These are phyloP conservation scores for Blastobotrys chiropterorum DNA, from an alignment of 805 yeast species.

Conservation along the genomic window DNA sequence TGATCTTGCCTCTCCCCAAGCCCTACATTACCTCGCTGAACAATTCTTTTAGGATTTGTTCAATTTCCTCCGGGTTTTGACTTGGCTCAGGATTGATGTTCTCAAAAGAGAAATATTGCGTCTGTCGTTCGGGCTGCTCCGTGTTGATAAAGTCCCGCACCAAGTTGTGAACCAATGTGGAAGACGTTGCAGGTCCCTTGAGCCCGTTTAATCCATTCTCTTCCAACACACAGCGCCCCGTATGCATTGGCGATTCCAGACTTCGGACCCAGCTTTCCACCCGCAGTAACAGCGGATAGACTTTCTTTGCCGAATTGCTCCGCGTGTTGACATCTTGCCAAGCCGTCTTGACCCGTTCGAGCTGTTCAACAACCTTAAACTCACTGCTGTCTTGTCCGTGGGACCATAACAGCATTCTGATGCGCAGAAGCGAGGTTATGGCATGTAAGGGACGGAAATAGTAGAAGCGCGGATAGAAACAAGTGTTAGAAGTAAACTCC, in stretches of 20 bases:
- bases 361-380: conserved; percentile 23
- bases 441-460: conserved; percentile 20
- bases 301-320: background rate
- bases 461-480: conserved; percentile 14
- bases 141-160: background rate
- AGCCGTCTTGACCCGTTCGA: conserved; percentile 18
- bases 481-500: background rate
- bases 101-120: background rate
- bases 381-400: conserved; percentile 16
- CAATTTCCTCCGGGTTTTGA: background rate
- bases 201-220: background rate
- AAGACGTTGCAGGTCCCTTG: background rate
- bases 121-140: background rate
- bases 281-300: background rate
- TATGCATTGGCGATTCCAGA: background rate
- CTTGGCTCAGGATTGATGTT: background rate
- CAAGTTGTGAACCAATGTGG: background rate
- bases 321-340: conserved; percentile 18
- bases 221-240: background rate
- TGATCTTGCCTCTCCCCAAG: too few relatives aligned
- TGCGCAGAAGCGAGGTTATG: conserved; percentile 14
- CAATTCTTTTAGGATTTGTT: background rate
- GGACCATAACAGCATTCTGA: conserved; percentile 15
- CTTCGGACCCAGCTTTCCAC: conserved; percentile 1
- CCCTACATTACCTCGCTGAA: background rate